A percentile compares a stretch with the other conserved stretches of the same genome.
These are phyloP conservation scores for Lumnitzera littorea DNA, from an alignment of 345 rosid genomes.

Conservation along the genomic window DNA sequence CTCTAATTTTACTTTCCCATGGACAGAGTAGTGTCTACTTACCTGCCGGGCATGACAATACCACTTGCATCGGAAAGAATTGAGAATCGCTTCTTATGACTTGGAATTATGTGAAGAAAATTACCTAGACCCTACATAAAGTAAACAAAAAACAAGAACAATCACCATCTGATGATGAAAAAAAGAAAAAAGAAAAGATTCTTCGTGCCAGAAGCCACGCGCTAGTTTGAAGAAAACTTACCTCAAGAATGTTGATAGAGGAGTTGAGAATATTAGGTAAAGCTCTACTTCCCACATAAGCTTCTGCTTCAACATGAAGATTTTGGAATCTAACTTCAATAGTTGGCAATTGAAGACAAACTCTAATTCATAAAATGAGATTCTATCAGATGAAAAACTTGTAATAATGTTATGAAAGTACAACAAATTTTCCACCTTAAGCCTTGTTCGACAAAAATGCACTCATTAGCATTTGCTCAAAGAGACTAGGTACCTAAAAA, in stretches of 20 bases:
- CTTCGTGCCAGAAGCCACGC: background rate
- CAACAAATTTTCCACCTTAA: too few relatives aligned
- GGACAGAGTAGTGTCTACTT: background rate
- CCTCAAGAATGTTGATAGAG: slow-evolving; percentile 9
- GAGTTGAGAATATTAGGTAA: slow-evolving; percentile 8
- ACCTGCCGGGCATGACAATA: slow-evolving; percentile 15
- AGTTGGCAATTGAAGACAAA: slow-evolving; percentile 4
- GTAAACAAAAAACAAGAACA: background rate
- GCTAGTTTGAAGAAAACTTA: background rate
- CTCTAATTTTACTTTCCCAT: too few relatives aligned
- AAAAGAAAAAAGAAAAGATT: background rate
- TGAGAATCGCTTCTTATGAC: slow-evolving; percentile 9
- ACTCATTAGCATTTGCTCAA: too few relatives aligned
- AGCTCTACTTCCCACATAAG: slow-evolving; percentile 13
- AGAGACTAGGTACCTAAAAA: too few relatives aligned
- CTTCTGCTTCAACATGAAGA: slow-evolving; percentile 13
- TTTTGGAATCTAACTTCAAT: slow-evolving; percentile 15
- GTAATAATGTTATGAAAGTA: background rate
- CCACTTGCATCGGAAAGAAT: slow-evolving; percentile 12
- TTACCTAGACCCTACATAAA: slow-evolving; percentile 1
- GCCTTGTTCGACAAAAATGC: too few relatives aligned
- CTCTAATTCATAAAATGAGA: slow-evolving; percentile 5
- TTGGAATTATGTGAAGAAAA: slow-evolving; percentile 11
- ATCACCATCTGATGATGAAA: background rate
- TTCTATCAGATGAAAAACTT: background rate